These are phyloP conservation scores for Camelina hispida DNA, from an alignment of 345 rosid species.

Conservation along the genomic window DNA sequence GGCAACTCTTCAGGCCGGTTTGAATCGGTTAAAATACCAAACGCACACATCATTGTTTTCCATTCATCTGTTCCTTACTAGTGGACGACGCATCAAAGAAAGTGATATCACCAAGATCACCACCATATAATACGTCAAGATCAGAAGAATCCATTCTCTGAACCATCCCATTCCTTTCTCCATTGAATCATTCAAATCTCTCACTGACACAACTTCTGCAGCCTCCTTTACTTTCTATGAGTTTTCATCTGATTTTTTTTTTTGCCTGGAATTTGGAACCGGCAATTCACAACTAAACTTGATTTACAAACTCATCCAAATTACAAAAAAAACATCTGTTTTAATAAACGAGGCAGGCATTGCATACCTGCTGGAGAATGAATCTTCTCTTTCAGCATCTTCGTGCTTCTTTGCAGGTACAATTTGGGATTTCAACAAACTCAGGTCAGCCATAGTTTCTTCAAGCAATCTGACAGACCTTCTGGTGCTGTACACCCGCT, in stretches of 20 bases:
- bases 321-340: slow-evolving; percentile 24
- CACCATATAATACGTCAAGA: slow-evolving; percentile 33
- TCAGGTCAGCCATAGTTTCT: slow-evolving; percentile 59
- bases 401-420: slow-evolving; percentile 34
- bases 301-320: slow-evolving; percentile 20
- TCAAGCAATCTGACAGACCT: slow-evolving; percentile 70
- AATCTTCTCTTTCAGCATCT: slow-evolving; percentile 15
- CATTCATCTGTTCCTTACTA: slow-evolving; percentile 21
- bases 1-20: slow-evolving; percentile 1
- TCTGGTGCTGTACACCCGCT: slow-evolving; percentile 66
- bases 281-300: slow-evolving; percentile 28
- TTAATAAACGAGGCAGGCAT: background rate
- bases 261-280: slow-evolving; percentile 30
- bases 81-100: slow-evolving; percentile 37
- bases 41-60: background rate
- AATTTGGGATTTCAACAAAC: slow-evolving; percentile 47
- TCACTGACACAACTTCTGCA: slow-evolving; percentile 36
- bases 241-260: slow-evolving; percentile 19
- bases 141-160: slow-evolving; percentile 34
- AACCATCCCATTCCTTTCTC: slow-evolving; percentile 45
- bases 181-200: slow-evolving; percentile 39
- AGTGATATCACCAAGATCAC: slow-evolving; percentile 44
- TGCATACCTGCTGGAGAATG: slow-evolving; percentile 15
- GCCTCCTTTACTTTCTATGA: slow-evolving; percentile 29
- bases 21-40: background rate